phyloP scores from a whole-genome alignment of 2,329 filamentous ascomycete species.

The Claviceps arundinis region DNA sequence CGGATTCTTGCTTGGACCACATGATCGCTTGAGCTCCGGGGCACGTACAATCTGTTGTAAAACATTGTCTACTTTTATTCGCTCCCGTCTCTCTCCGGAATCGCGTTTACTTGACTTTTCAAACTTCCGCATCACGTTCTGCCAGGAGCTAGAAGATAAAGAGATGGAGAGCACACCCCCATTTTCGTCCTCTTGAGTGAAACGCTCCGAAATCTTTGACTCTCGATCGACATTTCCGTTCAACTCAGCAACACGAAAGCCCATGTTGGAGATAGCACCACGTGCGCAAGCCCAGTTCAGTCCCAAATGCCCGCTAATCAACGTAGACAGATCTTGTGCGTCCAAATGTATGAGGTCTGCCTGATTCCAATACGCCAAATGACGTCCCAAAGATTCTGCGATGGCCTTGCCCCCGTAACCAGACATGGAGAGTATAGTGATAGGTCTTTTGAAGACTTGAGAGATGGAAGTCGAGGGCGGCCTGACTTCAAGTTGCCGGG shows the following conservation, averaged over 20 bases:
- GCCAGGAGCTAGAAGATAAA: conserved; percentile 16
- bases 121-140: conserved; percentile 32
- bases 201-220: conserved; percentile 22
- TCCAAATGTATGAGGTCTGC: conserved; percentile 58
- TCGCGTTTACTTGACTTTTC: conserved; percentile 22
- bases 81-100: conserved; percentile 40
- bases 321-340: conserved; percentile 54
- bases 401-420: conserved; percentile 26
- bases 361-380: conserved; percentile 44
- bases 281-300: conserved; percentile 38
- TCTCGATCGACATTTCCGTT: conserved; percentile 39
- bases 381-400: conserved; percentile 41
- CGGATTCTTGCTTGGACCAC: conserved; percentile 24
- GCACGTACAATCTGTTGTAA: conserved; percentile 43
- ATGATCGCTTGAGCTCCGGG: conserved; percentile 23
- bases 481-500: conserved; percentile 16
- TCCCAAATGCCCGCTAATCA: conserved; percentile 58
- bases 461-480: conserved; percentile 18
- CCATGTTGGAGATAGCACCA: conserved; percentile 39
- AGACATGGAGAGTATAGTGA: conserved; percentile 24
- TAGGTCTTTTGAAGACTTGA: conserved; percentile 22
- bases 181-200: conserved; percentile 21
- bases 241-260: conserved; percentile 41
- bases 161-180: conserved; percentile 19
- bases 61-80: conserved; percentile 44